A percentile compares a stretch with the other conserved stretches of the same genome.
Evolutionary conservation across 768 basidiomycete species (phyloP).

Genomic region (Boletellus ananas): DNA sequence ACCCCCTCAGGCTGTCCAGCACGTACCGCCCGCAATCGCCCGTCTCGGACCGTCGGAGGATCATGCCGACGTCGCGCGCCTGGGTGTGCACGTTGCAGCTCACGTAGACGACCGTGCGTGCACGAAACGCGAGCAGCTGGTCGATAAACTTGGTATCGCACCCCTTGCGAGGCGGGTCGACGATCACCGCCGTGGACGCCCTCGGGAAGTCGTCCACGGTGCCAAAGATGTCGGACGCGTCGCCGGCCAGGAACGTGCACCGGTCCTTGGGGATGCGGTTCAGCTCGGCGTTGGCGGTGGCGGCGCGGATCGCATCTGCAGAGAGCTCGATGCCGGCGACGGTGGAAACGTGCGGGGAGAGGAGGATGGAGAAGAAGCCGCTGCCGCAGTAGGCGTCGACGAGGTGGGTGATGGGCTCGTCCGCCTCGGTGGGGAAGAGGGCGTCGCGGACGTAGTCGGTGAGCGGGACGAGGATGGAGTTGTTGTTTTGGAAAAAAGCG

Average conservation of each 20-base stretch:
- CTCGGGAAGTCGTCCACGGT: slow-evolving; percentile 64
- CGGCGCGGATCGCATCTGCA: slow-evolving; percentile 62
- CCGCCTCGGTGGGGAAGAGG: slow-evolving; percentile 43
- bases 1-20: slow-evolving; percentile 80
- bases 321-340: slow-evolving; percentile 90
- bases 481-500: slow-evolving; percentile 99
- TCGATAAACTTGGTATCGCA: slow-evolving; percentile 76
- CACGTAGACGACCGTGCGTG: slow-evolving; percentile 78
- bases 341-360: slow-evolving; percentile 68
- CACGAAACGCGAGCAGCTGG: slow-evolving; percentile 70
- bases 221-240: slow-evolving; percentile 82
- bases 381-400: slow-evolving; percentile 95
- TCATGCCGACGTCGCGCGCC: slow-evolving; percentile 80
- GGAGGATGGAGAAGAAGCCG: slow-evolving; percentile 82
- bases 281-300: slow-evolving; percentile 60
- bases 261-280: slow-evolving; percentile 56
- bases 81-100: slow-evolving; percentile 96
- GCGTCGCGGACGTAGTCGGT: slow-evolving; percentile 79
- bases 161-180: slow-evolving; percentile 94
- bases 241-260: slow-evolving; percentile 70
- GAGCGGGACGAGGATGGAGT: slow-evolving; percentile 80
- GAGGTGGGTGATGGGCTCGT: slow-evolving; percentile 63
- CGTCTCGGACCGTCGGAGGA: slow-evolving; percentile 45
- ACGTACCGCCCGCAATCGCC: slow-evolving; percentile 60
- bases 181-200: slow-evolving; percentile 61